Conservation (phyloP, 1,284 basidiomycete genomes). For the Porodaedalea pini region DNA sequence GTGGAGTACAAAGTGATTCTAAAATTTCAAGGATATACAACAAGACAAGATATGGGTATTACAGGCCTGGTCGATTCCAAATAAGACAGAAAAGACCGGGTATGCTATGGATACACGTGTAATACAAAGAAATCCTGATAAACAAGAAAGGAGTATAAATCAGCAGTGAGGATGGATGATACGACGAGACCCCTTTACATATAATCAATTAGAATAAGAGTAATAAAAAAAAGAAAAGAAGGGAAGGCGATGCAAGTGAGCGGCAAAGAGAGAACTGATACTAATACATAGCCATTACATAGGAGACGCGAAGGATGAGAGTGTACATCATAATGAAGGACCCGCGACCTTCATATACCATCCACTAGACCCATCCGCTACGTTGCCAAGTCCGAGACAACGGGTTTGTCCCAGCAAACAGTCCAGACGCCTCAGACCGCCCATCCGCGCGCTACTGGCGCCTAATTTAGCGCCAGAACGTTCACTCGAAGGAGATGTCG, state of each 20-base stretch:
- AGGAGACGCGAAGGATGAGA: neutral
- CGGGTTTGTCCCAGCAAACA: conserved; percentile 15
- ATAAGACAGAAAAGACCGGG: no score
- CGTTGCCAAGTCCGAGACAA: conserved; percentile 6
- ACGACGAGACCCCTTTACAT: no score
- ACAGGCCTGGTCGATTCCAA: no score
- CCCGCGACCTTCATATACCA: conserved; percentile 3
- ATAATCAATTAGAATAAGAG: no score
- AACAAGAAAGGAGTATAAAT: no score
- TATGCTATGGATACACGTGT: no score
- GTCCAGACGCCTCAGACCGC: conserved; percentile 17
- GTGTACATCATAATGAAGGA: neutral
- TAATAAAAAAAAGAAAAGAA: neutral
- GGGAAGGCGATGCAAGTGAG: neutral
- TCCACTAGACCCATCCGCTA: neutral
- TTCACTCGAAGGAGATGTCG: neutral
- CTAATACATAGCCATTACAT: neutral
- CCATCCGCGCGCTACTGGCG: neutral
- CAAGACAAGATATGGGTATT: no score
- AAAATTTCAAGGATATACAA: no score
- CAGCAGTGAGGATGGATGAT: no score
- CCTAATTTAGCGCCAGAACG: neutral
- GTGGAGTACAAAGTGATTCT: no score
- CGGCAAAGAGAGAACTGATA: neutral
- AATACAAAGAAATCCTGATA: no score